Evolutionary conservation across 169 alveolate species (phyloP).

Genomic region (Plasmodium adleri): DNA sequence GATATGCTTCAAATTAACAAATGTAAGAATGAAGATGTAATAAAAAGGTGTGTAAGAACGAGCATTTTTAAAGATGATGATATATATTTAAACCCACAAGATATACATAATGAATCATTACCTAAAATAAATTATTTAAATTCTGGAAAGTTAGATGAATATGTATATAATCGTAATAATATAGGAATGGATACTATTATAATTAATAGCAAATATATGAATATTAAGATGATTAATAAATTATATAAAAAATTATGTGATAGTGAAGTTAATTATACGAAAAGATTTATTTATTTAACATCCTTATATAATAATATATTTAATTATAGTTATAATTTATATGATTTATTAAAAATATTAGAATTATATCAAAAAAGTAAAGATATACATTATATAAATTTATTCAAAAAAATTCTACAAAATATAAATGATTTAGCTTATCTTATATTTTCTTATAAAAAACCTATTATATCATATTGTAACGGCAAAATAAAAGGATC

Average conservation of each 20-base stretch:
- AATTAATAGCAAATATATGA: slow-evolving; percentile 44
- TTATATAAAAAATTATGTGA: slow-evolving; percentile 79
- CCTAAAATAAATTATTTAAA: slow-evolving; percentile 58
- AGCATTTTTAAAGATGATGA: slow-evolving; percentile 73
- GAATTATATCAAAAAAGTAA: slow-evolving; percentile 78
- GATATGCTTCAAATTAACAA: neutral
- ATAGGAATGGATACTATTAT: slow-evolving; percentile 63
- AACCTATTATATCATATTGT: slow-evolving; percentile 83
- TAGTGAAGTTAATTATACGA: slow-evolving; percentile 82
- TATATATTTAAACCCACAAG: slow-evolving; percentile 55
- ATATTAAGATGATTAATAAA: slow-evolving; percentile 68
- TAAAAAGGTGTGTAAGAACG: slow-evolving; percentile 16
- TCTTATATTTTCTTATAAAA: slow-evolving; percentile 79
- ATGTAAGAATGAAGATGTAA: neutral
- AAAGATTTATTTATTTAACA: slow-evolving; percentile 81
- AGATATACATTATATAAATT: slow-evolving; percentile 20
- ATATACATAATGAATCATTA: slow-evolving; percentile 52
- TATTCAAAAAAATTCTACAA: slow-evolving; percentile 57
- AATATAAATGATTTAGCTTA: slow-evolving; percentile 81
- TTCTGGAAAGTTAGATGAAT: slow-evolving; percentile 19
- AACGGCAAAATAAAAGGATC: slow-evolving; percentile 84
- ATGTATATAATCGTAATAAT: slow-evolving; percentile 38
- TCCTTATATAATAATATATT: slow-evolving; percentile 78
- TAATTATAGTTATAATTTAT: slow-evolving; percentile 67
- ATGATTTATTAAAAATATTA: slow-evolving; percentile 74